These are phyloP conservation scores for Candida pseudoviswanathii DNA, from an alignment of 1,139 yeast genomes.

Conservation along the genomic window DNA sequence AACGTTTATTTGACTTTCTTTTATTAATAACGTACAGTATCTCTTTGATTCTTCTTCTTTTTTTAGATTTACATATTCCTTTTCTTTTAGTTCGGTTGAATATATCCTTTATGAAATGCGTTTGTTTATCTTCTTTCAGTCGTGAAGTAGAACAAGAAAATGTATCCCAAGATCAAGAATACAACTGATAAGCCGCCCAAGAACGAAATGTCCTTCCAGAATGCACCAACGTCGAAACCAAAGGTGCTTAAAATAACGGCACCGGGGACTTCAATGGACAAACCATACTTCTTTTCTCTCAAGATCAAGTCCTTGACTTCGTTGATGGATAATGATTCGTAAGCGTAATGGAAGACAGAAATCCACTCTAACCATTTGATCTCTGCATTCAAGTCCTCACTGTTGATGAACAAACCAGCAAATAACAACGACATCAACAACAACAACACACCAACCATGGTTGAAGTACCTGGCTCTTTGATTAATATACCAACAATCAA, in stretches of 20 bases:
- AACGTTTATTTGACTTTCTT: not conserved
- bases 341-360: slow-evolving; percentile 93
- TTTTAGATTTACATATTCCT: not conserved
- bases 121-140: slow-evolving; percentile 63
- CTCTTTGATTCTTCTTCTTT: not conserved
- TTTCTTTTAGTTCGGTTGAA: not conserved
- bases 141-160: slow-evolving; percentile 71
- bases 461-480: slow-evolving; percentile 92
- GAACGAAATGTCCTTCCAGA: slow-evolving; percentile 62
- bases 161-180: slow-evolving; percentile 69
- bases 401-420: slow-evolving; percentile 91
- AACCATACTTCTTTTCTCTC: slow-evolving; percentile 86
- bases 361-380: slow-evolving; percentile 81
- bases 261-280: slow-evolving; percentile 97
- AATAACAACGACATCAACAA: slow-evolving; percentile 82
- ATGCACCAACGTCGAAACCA: slow-evolving; percentile 85
- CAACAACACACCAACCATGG: slow-evolving; percentile 82
- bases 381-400: slow-evolving; percentile 69
- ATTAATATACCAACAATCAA: slow-evolving; percentile 83
- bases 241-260: slow-evolving; percentile 94
- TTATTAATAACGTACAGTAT: not conserved
- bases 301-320: slow-evolving; percentile 89
- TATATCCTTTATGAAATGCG: not conserved
- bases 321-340: slow-evolving; percentile 87
- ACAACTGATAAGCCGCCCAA: slow-evolving; percentile 50